Base-by-base conservation (phyloP, 2,329 filamentous ascomycete genomes). In the Colletotrichum sp. region DNA sequence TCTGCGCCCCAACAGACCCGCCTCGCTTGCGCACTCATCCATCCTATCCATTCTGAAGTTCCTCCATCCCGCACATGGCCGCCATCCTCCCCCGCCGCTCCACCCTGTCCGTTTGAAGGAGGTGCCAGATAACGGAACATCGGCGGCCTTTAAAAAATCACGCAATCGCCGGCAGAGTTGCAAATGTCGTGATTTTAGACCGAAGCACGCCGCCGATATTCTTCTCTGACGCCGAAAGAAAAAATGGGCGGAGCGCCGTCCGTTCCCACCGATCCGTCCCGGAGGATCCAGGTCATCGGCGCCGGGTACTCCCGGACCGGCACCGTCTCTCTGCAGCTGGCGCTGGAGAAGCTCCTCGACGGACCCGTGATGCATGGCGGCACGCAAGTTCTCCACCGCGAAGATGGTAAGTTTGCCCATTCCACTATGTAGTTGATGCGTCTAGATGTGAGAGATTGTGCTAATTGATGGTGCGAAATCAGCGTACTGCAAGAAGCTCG, bases 351-450 rank as follows among this genome's bases (percentile, higher is more conserved):
- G 72, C 83, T 90, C 5, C 85, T 90, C 8, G 80, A 87, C 49
- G 88, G 87, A 0, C 89, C 89, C 5, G 85, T 88, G 59, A 86
- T 88, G 79, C 89, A 90, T 76, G 87, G 87, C 66, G 89, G 89
- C 28, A 89, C 82, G 2, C 83, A 84, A 57, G 77, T 85, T 7
- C 75, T 85, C 10, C 76, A 80, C 2, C 81, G 84, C 26, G 82
- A 86, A 72, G 83, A 85, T 34, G 80, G 84, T 85, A 77, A 57
- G 78, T 49, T 49, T 6, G 4, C 12, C 1, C 4, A 7, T 21
- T 21, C 10, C 6, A 21, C 12, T 26, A 16, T 28, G 1, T 15
- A 36, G n/a, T 64, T 24, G 15, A 64, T 24, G 30, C 0, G 18
- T 32, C 12, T 8, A 15, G 60, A 9, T 21, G 9, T 12, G 9